Evolutionary conservation across 495 filamentous ascomycete genomes (phyloP).

Genomic region (Tirmania nivea): DNA sequence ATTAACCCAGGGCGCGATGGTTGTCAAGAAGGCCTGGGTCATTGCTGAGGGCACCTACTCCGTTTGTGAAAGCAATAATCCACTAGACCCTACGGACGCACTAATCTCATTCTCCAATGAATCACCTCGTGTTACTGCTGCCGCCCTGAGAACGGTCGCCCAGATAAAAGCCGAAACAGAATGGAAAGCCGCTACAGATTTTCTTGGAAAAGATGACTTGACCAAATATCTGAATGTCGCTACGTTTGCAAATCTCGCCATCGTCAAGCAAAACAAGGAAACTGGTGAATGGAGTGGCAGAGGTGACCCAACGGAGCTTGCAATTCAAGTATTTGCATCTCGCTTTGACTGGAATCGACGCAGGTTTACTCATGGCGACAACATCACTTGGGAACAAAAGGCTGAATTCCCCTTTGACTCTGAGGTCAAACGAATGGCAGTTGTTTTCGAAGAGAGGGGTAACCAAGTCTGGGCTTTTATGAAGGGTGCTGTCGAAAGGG

Average conservation of each 20-base stretch:
- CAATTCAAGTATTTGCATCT: constrained; percentile 44
- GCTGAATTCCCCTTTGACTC: constrained; percentile 48
- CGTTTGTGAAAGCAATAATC: constrained; percentile 32
- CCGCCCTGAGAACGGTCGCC: constrained; percentile 15
- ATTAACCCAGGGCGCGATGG: constrained; percentile 45
- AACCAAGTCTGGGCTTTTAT: constrained; percentile 27
- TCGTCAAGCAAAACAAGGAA: constrained; percentile 27
- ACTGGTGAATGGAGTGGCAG: constrained; percentile 35
- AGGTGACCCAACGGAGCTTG: constrained; percentile 49
- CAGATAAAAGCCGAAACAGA: constrained; percentile 5
- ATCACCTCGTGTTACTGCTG: constrained; percentile 20
- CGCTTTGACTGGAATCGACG: constrained; percentile 39
- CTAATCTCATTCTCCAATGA: constrained; percentile 26
- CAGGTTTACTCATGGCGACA: constrained; percentile 29
- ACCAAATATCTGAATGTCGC: constrained; percentile 37
- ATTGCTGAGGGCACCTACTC: constrained; percentile 36
- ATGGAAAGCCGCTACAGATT: constrained; percentile 22
- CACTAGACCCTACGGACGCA: constrained; percentile 34
- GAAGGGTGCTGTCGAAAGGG: constrained; percentile 44
- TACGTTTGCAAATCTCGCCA: constrained; percentile 44
- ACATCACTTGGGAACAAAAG: constrained; percentile 32
- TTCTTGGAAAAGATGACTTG: constrained; percentile 21
- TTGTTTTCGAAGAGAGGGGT: constrained; percentile 28
- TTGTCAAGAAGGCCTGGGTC: constrained; percentile 33
- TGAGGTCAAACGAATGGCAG: constrained; percentile 46